Conservation (phyloP, 73 alveolate species). For the Tetrahymena malaccensis region DNA sequence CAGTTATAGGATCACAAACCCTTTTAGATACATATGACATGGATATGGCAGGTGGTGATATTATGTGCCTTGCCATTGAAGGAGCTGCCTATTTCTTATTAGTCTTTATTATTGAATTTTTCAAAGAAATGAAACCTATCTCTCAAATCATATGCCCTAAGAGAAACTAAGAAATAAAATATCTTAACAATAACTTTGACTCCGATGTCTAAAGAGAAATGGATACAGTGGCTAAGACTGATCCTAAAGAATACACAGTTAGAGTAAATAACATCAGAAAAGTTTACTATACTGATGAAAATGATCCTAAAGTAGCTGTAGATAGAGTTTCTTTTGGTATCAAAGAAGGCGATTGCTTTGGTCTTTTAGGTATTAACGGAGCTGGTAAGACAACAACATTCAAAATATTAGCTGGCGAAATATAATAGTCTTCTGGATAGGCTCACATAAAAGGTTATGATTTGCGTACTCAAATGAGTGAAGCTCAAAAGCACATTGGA, state of each 20-base stretch:
- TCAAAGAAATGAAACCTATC: conserved; percentile 3
- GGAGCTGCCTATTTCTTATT: not conserved
- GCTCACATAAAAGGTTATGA: conserved; percentile 28
- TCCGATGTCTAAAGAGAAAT: conserved; percentile 23
- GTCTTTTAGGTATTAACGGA: conserved; percentile 72
- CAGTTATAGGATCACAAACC: not conserved
- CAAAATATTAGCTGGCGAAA: conserved; percentile 68
- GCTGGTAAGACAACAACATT: conserved; percentile 87
- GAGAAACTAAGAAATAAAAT: not conserved
- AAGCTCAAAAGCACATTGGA: conserved; percentile 63
- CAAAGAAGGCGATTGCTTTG: conserved; percentile 70
- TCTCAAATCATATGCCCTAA: not conserved
- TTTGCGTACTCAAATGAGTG: conserved; percentile 50
- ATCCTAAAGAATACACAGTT: conserved; percentile 37
- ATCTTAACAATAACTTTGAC: not conserved
- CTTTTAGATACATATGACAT: conserved; percentile 7
- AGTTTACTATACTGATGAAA: conserved; percentile 6
- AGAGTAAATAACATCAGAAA: conserved; percentile 43
- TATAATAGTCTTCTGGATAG: conserved; percentile 38
- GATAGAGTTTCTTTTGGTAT: conserved; percentile 60
- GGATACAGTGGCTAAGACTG: not conserved
- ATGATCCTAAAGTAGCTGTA: conserved; percentile 54
- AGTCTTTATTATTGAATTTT: not conserved
- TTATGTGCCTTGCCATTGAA: conserved; percentile 1
- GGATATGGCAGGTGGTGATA: conserved; percentile 24